Conservation (phyloP, 345 rosid genomes). For the Rhizophora apiculata region DNA sequence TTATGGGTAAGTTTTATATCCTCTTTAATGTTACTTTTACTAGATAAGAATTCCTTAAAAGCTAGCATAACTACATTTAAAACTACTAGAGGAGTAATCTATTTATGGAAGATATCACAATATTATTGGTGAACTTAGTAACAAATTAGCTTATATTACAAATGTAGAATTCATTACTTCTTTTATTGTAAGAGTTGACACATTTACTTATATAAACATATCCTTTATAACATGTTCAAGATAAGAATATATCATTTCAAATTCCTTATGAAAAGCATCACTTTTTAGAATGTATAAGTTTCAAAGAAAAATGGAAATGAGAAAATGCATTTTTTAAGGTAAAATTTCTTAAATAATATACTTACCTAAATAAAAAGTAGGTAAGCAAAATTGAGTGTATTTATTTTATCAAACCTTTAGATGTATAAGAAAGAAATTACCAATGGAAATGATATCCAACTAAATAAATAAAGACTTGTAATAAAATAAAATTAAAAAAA, state of each 20-base stretch:
- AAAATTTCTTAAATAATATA: conserved; percentile 65
- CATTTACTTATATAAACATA: conserved; percentile 77
- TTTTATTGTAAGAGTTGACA: conserved; percentile 96
- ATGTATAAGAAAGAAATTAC: background rate
- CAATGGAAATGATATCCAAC: background rate
- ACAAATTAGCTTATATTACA: conserved; percentile 1
- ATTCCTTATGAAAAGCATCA: background rate
- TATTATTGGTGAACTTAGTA: background rate
- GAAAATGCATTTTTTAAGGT: conserved; percentile 92
- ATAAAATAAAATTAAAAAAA: background rate
- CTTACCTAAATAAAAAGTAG: conserved; percentile 51
- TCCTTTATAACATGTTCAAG: conserved; percentile 71
- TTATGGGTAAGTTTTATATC: conserved; percentile 72
- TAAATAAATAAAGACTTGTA: background rate
- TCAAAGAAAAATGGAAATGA: conserved; percentile 93
- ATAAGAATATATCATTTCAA: background rate
- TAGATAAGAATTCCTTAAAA: conserved; percentile 82
- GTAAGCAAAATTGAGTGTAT: conserved; percentile 5
- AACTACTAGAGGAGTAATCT: conserved; percentile 88
- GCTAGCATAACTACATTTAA: conserved; percentile 97
- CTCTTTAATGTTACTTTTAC: conserved; percentile 80
- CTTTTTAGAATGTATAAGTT: conserved; percentile 60
- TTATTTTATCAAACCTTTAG: background rate
- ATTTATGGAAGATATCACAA: conserved; percentile 21
- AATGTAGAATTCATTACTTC: conserved; percentile 48